Base-by-base conservation (phyloP, 345 rosid genomes). In the Brassica rapa region DNA sequence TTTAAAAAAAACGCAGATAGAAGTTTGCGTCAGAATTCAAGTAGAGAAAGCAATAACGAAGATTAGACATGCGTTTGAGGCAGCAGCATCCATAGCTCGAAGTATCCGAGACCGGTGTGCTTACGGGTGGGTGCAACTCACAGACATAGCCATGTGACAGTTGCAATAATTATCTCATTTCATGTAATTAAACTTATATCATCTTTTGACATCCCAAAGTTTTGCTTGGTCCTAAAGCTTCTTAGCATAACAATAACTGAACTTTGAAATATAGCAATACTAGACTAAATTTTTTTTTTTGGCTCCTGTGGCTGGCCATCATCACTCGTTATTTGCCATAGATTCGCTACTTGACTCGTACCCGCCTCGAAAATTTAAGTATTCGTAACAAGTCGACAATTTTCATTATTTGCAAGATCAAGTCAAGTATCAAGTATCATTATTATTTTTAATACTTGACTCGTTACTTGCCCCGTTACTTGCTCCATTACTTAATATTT, bases 91-190 rank as follows among this genome's bases (percentile, higher is more conserved):
- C 14, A 84, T 81, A 0, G 79, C 88, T 70, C 87, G 84, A 71
- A 79, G 81, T 71, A 79, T 83, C 0, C 82, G 97, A 69, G 92
- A 95, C 46, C 89, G 91, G 16, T 88, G 94, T 81, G 96, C 90
- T 25, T 95, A 86, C 73, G 98, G 98, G 24, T 93, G 98, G 99
- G 68, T 95, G 8, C 91, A 78, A 77, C 76, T 94, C 57, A 69
- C 80, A 55, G 79, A 70, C 72, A 74, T 80, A 69, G 41, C 72
- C 49, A 70, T 80, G 24, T 70, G 46, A 80, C 43, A 55, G 23
- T 69, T 69, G 37, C 63, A 70, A 53, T 70, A 46, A 53, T 39
- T 57, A 65, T 71, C 72, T 63, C 77, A 66, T 66, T 72, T 5
- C 60, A 66, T 78, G 73, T 72, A 78, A 78, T 5, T 66, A 65